Percentiles rank a stretch among this genome's conserved stretches.
Conservation (phyloP, 306 rosid genomes). For the Rubus parviflorus region DNA sequence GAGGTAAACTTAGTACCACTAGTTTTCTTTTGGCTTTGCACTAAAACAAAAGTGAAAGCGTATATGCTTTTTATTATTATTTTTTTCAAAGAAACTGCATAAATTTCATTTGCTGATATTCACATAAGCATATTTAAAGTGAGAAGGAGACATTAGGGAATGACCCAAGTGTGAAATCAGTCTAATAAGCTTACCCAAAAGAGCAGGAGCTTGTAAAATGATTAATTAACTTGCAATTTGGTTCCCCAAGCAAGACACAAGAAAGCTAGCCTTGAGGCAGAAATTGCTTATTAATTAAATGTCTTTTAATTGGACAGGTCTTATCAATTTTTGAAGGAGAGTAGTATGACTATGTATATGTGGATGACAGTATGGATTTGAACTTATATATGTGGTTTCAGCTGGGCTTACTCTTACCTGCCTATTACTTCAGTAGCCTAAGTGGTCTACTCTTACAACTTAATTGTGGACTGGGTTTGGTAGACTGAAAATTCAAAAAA, state of each 20-base stretch:
- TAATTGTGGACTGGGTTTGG: not conserved
- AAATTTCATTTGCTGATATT: not conserved
- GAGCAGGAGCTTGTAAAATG: not conserved
- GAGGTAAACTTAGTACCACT: conserved; percentile 12
- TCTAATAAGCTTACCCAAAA: not conserved
- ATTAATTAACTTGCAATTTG: not conserved
- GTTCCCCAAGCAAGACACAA: not conserved
- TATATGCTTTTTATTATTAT: not conserved
- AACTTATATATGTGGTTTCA: not conserved
- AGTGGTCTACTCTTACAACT: not conserved
- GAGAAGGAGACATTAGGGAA: not conserved
- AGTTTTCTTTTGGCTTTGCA: not conserved
- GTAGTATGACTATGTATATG: not conserved
- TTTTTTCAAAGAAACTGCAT: conserved; percentile 5
- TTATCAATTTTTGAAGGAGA: not conserved
- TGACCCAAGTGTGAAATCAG: not conserved
- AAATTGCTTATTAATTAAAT: not conserved
- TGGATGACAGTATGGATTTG: not conserved
- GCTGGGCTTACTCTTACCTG: not conserved
- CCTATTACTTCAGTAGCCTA: not conserved
- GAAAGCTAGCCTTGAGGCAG: not conserved
- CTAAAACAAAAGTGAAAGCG: not conserved
- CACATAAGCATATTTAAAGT: not conserved
- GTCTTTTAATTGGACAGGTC: not conserved
- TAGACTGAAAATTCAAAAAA: not conserved